Conservation (phyloP, 2,329 filamentous ascomycete genomes). For the Aspergillus arachidicola region DNA sequence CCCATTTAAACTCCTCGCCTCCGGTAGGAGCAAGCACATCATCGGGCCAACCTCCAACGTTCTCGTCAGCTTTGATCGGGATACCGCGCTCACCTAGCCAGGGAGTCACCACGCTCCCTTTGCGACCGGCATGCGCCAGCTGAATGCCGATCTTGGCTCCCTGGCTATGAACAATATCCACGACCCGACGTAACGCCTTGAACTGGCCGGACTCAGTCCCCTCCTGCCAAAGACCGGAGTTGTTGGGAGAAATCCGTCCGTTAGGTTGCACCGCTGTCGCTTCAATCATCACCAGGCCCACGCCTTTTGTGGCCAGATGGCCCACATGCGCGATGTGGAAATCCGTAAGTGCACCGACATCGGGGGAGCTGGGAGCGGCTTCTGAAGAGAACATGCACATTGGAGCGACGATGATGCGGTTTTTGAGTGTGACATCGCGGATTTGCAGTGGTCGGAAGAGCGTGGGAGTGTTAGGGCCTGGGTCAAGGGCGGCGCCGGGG, state of each 20-base stretch:
- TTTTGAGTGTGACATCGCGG: conserved; percentile 61
- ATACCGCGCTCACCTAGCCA: conserved; percentile 12
- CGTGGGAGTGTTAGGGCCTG: conserved; percentile 48
- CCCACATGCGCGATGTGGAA: conserved; percentile 83
- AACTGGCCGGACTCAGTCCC: conserved; percentile 61
- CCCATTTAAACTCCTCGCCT: conserved; percentile 57
- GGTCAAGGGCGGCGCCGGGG: conserved; percentile 36
- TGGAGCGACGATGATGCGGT: conserved; percentile 64
- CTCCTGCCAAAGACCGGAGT: conserved; percentile 73
- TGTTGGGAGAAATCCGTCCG: conserved; percentile 73
- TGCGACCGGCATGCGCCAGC: conserved; percentile 75
- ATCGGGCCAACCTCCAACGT: conserved; percentile 56
- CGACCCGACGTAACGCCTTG: conserved; percentile 64
- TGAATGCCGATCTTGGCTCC: conserved; percentile 76
- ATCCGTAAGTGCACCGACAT: conserved; percentile 69
- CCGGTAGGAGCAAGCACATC: conserved; percentile 46
- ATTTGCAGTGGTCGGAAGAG: conserved; percentile 60
- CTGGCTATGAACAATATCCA: conserved; percentile 78
- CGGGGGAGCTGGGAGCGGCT: conserved; percentile 40
- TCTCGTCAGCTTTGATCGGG: conserved; percentile 29
- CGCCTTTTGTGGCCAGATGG: conserved; percentile 74
- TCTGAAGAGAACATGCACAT: conserved; percentile 68
- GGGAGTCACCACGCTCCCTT: conserved; percentile 59
- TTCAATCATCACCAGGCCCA: conserved; percentile 73
- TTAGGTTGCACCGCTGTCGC: conserved; percentile 74